Evolutionary conservation across 768 basidiomycete genomes (phyloP), one percentile per base, ranked within the genome.

Genomic region (Crassisporium funariophilum): DNA sequence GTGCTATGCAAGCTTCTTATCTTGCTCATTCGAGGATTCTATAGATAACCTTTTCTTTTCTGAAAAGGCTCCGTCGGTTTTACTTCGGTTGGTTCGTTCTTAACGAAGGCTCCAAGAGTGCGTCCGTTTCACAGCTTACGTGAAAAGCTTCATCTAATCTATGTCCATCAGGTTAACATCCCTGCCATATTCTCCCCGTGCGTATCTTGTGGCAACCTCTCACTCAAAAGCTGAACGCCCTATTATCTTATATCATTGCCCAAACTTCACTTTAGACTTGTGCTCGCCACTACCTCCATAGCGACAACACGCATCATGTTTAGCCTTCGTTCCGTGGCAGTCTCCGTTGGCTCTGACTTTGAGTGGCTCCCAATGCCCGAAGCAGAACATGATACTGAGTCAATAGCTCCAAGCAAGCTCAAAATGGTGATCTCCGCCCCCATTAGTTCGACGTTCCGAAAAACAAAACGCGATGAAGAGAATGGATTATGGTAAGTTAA

Each of bases 161-260:
- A 20, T 27, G 12, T 50, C 25, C 31, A 43, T 13, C 35, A 71
- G 72, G 53, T 72, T 34, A 72, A 71, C 43, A 56, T 70, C 5
- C 67, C 69, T 12, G 64, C 70, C 1, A 68, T 66, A 27, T 72
- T 62, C 44, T 65, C 69, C 21, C 65, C 61, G 72, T 71, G 51
- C 36, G 58, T 35, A 15, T 31, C 16, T 27, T 23, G n/a, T 29
- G 21, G 16, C 17, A 3, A 9, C 10, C 0, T 34, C 33, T 40
- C 11, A 25, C 4, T 12, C 27, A 35, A 35, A 27, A 16, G n/a
- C 19, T 35, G 15, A 24, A 9, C 3, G 22, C 17, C 19, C 12
- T 17, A 16, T 38, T n/a, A 29, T 19, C 25, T 15, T 9, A 11
- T 31, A 21, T 21, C 15, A 13, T 11, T 27, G 21, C 17, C 7